Evolutionary conservation across 2,329 filamentous ascomycete species (phyloP), one percentile per base, ranked within the genome.

Genomic region (Ceratocystis destructans): DNA sequence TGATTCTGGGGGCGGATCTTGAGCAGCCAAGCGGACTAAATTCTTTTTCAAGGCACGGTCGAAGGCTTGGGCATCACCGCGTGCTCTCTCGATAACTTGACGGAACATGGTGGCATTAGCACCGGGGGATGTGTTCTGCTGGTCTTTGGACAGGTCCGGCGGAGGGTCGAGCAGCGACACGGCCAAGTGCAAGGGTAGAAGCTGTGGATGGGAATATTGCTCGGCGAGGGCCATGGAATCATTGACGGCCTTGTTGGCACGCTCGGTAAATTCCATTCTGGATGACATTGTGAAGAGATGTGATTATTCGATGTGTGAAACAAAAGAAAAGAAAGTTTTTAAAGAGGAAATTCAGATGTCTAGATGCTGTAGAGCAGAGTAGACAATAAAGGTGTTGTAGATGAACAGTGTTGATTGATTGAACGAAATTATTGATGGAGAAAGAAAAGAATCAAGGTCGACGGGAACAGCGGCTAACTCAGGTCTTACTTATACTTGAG

Each of bases 1-100:
- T 71, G 88, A 85, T 74, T 97, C 93, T 68, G 94, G 94, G 12
- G 94, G 92, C 15, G 94, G 94, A 71, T 96, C 90, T 78, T 99
- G 94, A 73, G 89, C 95, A 3, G 94, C 93, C 72, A 96, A 80
- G 66, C 94, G 88, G 68, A 97, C 93, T 70, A 99, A 81, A 22
- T 81, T 82, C 81, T 95, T 96, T 82, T 97, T 97, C 72, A 99
- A 82, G 12, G 90, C 82, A 72, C 94, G 85, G 73, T 96, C 90
- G 72, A 97, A 87, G 53, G 88, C 80, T 76, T 97, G 93, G 62
- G 89, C 83, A 75, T 99, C 94, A 73, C 94, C 94, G 77, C 95
- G 89, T 62, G 94, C 93, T 72, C 89, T 86, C 77, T 99, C 93
- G 69, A 99, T 82, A 67, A 96, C 93, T 77, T 99, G 94, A 70